phyloP scores from a whole-genome alignment of 345 rosid species.

The Eucalyptus melliodora region DNA sequence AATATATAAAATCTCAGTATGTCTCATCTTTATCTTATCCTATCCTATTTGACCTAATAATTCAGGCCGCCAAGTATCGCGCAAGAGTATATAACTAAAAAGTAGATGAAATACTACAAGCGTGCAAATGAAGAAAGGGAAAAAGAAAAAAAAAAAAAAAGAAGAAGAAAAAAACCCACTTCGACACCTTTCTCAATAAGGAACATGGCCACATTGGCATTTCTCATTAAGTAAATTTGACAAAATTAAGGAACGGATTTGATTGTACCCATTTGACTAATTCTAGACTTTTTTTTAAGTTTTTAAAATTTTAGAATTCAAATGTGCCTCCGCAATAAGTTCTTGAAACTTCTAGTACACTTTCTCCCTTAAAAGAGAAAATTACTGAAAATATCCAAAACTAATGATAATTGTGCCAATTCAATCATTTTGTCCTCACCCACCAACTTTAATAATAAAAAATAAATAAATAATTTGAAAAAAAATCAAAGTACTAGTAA shows the following conservation, averaged over 20 bases:
- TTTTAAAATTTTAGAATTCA: not conserved
- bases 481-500: too few species aligned
- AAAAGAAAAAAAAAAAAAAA: too few species aligned
- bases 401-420: too few species aligned
- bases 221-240: too few species aligned
- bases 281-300: too few species aligned
- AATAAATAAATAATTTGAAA: too few species aligned
- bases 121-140: not conserved
- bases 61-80: not conserved
- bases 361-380: not conserved
- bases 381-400: too few species aligned
- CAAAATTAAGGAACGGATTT: too few species aligned
- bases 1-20: not conserved
- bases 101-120: not conserved
- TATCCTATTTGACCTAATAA: not conserved
- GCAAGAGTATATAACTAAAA: not conserved
- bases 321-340: too few species aligned
- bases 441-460: not conserved
- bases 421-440: not conserved
- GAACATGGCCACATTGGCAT: not conserved
- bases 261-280: not conserved
- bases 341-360: not conserved
- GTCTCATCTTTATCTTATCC: not conserved
- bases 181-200: not conserved
- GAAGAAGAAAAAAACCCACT: not conserved